Conservation (phyloP, 202 grass and related monocot genomes). For the Cymbopogon flexuosus region DNA sequence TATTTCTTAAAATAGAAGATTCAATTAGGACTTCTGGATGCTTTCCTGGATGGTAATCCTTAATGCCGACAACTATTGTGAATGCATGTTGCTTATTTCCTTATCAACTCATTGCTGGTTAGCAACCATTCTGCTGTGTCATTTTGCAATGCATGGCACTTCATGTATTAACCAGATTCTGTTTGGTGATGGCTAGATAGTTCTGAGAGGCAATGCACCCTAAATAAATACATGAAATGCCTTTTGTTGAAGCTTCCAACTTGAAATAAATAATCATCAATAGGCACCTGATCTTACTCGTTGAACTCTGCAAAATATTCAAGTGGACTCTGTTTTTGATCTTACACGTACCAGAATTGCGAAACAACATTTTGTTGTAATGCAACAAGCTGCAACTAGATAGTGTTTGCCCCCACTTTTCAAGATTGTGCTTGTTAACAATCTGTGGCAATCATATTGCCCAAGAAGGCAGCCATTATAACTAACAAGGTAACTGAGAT, state of each 20-base stretch:
- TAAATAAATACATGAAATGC: not conserved
- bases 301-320: constrained; percentile 17
- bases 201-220: not conserved
- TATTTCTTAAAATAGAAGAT: constrained; percentile 93
- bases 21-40: constrained; percentile 66
- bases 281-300: not conserved
- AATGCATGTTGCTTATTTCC: constrained; percentile 8
- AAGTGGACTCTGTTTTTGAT: too few species aligned
- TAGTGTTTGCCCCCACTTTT: constrained; percentile 3
- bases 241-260: constrained; percentile 4
- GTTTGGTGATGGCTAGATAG: not conserved
- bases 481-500: not conserved
- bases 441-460: not conserved
- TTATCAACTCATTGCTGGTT: not conserved
- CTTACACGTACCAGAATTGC: not conserved
- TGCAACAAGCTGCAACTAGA: not conserved
- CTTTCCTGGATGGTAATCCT: constrained; percentile 93
- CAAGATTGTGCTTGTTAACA: not conserved
- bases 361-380: not conserved
- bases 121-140: not conserved
- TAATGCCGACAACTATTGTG: not conserved
- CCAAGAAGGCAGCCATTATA: not conserved
- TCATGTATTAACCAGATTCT: not conserved
- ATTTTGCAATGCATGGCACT: constrained; percentile 2
- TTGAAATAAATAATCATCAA: constrained; percentile 5